Evolutionary conservation across 805 yeast genomes (phyloP).

Genomic region (Nakazawaea wyomingensis): DNA sequence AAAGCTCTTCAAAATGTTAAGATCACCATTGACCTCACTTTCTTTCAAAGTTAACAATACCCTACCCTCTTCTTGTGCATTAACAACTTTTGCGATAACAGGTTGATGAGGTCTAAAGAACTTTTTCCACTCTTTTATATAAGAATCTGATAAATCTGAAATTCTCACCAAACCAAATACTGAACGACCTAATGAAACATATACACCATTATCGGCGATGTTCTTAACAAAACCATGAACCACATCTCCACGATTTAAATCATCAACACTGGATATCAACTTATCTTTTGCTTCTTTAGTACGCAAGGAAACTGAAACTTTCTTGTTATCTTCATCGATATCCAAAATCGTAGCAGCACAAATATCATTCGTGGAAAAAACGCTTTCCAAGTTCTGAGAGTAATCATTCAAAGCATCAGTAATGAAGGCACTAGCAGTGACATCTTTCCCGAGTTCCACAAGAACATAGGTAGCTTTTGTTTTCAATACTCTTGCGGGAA

Average conservation of each 20-base stretch:
- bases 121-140: constrained; percentile 83
- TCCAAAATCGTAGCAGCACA: constrained; percentile 51
- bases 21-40: constrained; percentile 70
- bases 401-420: constrained; percentile 77
- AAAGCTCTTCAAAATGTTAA: constrained; percentile 53
- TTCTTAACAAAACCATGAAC: constrained; percentile 79
- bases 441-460: constrained; percentile 61
- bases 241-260: constrained; percentile 63
- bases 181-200: constrained; percentile 66
- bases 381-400: constrained; percentile 43
- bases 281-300: constrained; percentile 46
- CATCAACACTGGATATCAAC: constrained; percentile 40
- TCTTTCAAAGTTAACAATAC: constrained; percentile 77
- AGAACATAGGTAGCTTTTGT: constrained; percentile 56
- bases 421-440: constrained; percentile 60
- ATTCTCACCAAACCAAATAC: constrained; percentile 78
- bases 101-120: constrained; percentile 64
- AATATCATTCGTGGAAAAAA: constrained; percentile 45
- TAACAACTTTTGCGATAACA: constrained; percentile 67
- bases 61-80: constrained; percentile 56
- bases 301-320: constrained; percentile 62
- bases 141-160: constrained; percentile 75
- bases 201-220: constrained; percentile 70
- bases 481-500: constrained; percentile 60
- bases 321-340: constrained; percentile 42